Percentiles rank a stretch among this genome's conserved stretches.
phyloP scores from a whole-genome alignment of 306 rosid species.

The Luffa acutangula region DNA sequence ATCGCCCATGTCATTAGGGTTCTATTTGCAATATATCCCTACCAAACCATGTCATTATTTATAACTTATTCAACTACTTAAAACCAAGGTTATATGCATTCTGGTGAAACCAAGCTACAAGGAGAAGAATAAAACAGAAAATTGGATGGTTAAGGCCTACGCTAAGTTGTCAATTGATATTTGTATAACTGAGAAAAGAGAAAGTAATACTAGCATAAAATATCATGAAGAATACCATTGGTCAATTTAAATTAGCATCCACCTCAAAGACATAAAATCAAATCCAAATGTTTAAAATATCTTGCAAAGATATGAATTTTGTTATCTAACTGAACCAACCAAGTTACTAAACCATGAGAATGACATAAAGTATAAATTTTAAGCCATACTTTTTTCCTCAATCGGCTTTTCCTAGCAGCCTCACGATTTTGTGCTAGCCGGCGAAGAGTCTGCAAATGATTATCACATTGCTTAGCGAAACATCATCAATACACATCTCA shows the following conservation, averaged over 20 bases:
- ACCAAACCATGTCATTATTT: not conserved
- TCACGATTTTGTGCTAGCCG: conserved; percentile 98
- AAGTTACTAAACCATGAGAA: not conserved
- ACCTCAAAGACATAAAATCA: not conserved
- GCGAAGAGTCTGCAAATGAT: conserved; percentile 60
- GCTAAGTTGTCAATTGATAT: not conserved
- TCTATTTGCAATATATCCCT: not conserved
- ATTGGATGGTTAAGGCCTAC: not conserved
- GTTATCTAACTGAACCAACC: not conserved
- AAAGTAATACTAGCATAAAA: not conserved
- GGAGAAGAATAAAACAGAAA: not conserved
- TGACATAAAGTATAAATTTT: not conserved
- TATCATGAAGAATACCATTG: not conserved
- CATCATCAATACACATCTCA: conserved; percentile 1
- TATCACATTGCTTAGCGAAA: not conserved
- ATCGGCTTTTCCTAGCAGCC: conserved; percentile 95
- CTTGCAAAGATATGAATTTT: not conserved
- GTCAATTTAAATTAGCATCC: not conserved
- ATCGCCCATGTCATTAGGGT: not conserved
- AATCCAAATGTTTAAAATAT: not conserved
- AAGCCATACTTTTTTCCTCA: conserved; percentile 74
- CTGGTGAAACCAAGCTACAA: not conserved
- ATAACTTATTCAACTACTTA: not conserved
- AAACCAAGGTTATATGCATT: not conserved
- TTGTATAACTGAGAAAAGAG: not conserved